Evolutionary conservation across 768 basidiomycete species (phyloP).

Genomic region (Phylloporus arenicola): DNA sequence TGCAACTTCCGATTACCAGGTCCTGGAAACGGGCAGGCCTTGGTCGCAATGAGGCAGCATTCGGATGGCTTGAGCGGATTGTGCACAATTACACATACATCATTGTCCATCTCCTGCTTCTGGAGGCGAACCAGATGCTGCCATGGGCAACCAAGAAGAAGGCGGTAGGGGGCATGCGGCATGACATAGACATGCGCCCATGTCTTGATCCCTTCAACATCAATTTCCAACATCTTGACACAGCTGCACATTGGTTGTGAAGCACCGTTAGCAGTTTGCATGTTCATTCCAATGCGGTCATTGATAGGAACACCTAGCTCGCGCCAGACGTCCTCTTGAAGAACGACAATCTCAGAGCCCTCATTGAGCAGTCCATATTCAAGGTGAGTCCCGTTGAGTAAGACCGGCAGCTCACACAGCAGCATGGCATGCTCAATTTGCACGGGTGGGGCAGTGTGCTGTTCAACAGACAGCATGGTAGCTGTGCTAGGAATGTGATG

Average conservation of each 20-base stretch:
- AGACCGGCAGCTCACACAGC: background rate
- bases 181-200: constrained; percentile 24
- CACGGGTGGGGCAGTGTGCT: background rate
- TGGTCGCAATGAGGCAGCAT: background rate
- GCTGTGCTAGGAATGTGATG: no score
- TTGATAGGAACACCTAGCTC: constrained; percentile 13
- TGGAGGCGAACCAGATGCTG: constrained; percentile 11
- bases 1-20: background rate
- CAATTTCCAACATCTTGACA: constrained; percentile 7
- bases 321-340: constrained; percentile 13
- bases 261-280: constrained; percentile 20
- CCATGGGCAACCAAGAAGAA: constrained; percentile 21
- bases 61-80: background rate
- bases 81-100: background rate
- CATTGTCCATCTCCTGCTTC: constrained; percentile 3
- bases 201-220: constrained; percentile 14
- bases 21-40: background rate
- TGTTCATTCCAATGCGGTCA: constrained; percentile 12
- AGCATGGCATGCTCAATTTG: constrained; percentile 6
- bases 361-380: background rate
- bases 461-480: no score
- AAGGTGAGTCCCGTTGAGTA: background rate
- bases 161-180: constrained; percentile 10
- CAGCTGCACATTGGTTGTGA: constrained; percentile 3
- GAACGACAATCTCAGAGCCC: constrained; percentile 24